A percentile compares a stretch with the other conserved stretches of the same genome.
Conservation (phyloP, 345 rosid genomes). For the Durio zibethinus region DNA sequence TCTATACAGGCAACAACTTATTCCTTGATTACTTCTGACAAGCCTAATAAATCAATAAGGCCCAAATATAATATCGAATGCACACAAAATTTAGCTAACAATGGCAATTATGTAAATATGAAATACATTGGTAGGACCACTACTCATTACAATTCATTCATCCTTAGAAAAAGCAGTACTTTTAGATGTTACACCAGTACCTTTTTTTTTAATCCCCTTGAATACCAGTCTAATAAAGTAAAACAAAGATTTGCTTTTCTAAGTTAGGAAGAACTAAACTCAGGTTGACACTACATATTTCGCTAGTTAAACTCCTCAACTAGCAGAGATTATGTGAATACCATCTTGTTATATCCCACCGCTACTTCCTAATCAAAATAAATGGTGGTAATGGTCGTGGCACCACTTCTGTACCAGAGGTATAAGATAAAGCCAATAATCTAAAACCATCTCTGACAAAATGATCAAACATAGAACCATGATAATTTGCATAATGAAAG, state of each 20-base stretch:
- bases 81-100: background rate
- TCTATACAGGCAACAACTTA: background rate
- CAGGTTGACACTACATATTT: background rate
- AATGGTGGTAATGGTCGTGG: background rate
- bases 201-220: background rate
- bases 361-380: background rate
- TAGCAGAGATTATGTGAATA: background rate
- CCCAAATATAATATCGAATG: background rate
- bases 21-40: background rate
- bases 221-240: background rate
- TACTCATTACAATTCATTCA: background rate
- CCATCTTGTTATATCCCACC: background rate
- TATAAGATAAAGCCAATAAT: constrained; percentile 1
- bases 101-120: background rate
- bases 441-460: background rate
- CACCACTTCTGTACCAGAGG: background rate
- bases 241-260: background rate
- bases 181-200: background rate
- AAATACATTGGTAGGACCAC: background rate
- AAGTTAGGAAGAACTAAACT: background rate
- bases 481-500: constrained; percentile 9
- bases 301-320: background rate
- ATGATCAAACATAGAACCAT: background rate
- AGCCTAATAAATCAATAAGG: background rate
- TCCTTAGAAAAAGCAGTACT: background rate